A percentile compares a stretch with the other conserved stretches of the same genome.
Conservation (phyloP, 2,329 filamentous ascomycete species). For the Ascochyta clinopodiicola region DNA sequence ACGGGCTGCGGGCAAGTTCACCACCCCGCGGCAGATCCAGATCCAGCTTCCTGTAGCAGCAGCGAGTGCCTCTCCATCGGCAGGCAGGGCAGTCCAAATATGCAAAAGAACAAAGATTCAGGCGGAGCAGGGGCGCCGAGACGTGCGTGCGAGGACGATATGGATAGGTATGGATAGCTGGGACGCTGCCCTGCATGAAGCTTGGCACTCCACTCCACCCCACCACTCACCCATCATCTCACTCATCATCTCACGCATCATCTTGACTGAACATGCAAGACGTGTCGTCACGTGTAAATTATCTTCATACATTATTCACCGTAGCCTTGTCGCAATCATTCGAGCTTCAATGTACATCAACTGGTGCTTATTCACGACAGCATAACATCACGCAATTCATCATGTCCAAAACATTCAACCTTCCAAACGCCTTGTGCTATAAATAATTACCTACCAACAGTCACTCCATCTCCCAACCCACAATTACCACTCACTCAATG, state of each 20-base stretch:
- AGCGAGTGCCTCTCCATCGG: constrained; percentile 46
- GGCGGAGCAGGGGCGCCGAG: not conserved
- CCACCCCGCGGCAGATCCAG: constrained; percentile 39
- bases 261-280: not conserved
- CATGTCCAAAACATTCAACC: not conserved
- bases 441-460: too few species aligned
- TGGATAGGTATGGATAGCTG: not conserved
- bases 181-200: not conserved
- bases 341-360: too few species aligned
- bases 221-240: not conserved
- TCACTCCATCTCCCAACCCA: too few species aligned
- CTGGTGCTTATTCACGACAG: not conserved
- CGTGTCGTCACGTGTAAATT: not conserved
- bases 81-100: constrained; percentile 24
- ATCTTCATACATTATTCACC: too few species aligned
- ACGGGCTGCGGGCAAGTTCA: constrained; percentile 31
- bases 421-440: not conserved
- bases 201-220: not conserved
- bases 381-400: not conserved
- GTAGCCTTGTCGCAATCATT: too few species aligned
- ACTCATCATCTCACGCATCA: not conserved
- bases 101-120: not conserved
- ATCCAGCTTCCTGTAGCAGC: constrained; percentile 39
- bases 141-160: not conserved
- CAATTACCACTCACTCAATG: constrained; percentile 49